Evolutionary conservation across 495 filamentous ascomycete species (phyloP), one percentile per base, ranked within the genome.

Genomic region (Aspergillus cavernicola): DNA sequence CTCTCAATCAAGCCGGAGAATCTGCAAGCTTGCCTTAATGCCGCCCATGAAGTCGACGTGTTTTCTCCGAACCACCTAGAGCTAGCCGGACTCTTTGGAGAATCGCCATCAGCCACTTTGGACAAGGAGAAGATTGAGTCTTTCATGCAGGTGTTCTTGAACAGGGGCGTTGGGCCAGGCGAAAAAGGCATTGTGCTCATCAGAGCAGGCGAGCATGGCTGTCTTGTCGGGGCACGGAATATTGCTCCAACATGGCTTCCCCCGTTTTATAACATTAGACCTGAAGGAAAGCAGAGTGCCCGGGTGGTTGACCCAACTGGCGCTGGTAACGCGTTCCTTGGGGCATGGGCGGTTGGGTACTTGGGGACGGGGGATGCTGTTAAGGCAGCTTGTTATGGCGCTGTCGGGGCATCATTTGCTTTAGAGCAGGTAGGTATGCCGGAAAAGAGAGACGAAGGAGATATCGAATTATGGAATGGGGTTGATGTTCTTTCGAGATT

Each of bases 21-120:
- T 19, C 51, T 68, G 2, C 26, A 55, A 37, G 37, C 9, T 11
- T 67, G 59, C 44, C 13, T 72, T 7, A 46, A 60, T 3, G 63
- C 60, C 7, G 55, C 53, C 20, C 11, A 15, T 1, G 36, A 56
- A 10, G 67, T 72, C 2, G 65, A 71, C 26, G 59, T 74, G 6
- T 62, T 74, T 31, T 70, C 64, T 19, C 70, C 70, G 5, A 74
- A 74, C 51, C 70, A 70, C 32, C 33, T 70, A 18, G 70, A 74
- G 37, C 45, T 74, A 15, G 56, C 50, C 8, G 38, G 7, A 5
- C 38, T 71, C 0, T 66, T 65, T 35, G 48, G 50, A 1, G 53
- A 53, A 51, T 1, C 50, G 48, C 36, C 19, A 5, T 12, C 32
- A 2, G 23, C 35, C 29, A n/a, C 18, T 4, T 20, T 60, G 5